Conservation (phyloP, 176 grass and related monocot genomes). For the Carex myosuroides region DNA sequence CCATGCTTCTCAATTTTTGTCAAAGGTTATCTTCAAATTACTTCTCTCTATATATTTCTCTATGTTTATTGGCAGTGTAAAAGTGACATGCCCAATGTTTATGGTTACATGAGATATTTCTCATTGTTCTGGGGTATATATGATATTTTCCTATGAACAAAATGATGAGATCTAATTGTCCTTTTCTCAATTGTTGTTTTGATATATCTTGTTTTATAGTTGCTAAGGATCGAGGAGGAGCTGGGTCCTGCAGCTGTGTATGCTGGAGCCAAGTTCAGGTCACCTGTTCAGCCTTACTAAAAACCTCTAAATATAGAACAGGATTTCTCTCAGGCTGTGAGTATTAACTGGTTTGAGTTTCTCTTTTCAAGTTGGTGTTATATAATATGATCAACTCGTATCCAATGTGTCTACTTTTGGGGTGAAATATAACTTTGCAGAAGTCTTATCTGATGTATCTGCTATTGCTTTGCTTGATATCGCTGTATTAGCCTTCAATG, state of each 20-base stretch:
- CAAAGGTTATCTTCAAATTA: neutral
- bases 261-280: conserved; percentile 64
- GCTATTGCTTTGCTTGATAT: neutral
- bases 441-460: neutral
- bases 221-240: conserved; percentile 91
- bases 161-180: neutral
- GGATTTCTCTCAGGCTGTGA: neutral
- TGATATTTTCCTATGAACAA: neutral
- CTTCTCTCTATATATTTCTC: neutral
- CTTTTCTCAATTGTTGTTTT: neutral
- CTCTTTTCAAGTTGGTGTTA: neutral
- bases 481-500: neutral
- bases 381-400: neutral
- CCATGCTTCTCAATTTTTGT: neutral
- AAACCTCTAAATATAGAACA: neutral
- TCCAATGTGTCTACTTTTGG: neutral
- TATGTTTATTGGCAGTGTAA: neutral
- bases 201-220: conserved; percentile 21
- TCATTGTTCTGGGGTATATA: neutral
- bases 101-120: neutral
- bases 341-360: conserved; percentile 1
- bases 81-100: neutral
- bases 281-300: conserved; percentile 69
- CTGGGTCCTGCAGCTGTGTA: conserved; percentile 61
- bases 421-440: neutral